Evolutionary conservation across 345 rosid species (phyloP), one percentile per base, ranked within the genome.

Genomic region (Erysimum cheiranthoides): DNA sequence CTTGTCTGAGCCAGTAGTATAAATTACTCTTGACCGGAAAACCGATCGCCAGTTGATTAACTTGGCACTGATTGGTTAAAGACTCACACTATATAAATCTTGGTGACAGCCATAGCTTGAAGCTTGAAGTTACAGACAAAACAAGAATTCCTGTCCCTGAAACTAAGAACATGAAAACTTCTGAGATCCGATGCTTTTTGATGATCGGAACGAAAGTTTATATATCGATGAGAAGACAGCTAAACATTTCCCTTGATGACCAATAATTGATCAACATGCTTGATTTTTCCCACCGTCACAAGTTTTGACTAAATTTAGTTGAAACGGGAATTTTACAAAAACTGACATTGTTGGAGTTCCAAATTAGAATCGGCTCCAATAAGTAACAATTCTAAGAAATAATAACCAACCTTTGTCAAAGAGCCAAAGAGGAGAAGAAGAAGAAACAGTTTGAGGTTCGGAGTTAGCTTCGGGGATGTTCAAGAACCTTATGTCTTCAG

Each of bases 71-170:
- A 47, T 36, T 5, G 9, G 8, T 50, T 51, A 2, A 60, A 65
- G 17, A 78, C 91, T 82, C 66, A 87, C 95, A 90, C 89, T 30
- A 90, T 53, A 78, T 85, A 90, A 51, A 90, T 66, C 84, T 85
- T 90, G 76, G 89, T 80, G 60, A 82, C 45, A 38, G 84, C 67
- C 92, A 89, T 87, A 46, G 74, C 82, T 73, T 68, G 28, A 8
- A 47, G 18, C 72, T 77, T 32, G 18, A 71, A 77, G 50, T 52
- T 67, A 32, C 18, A 28, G 61, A 31, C 21, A 38, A 66, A 47
- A 27, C 54, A 11, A 42, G 30, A 57, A 66, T 27, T 5, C 70
- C 8, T 68, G 62, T 42, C 52, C n/a, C 63, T 73, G 71, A 45
- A 53, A 62, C 32, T 25, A 54, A 63, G 31, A 68, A 11, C 39